phyloP scores from a whole-genome alignment of 148 eudicot genomes.

The Agrostemma githago region DNA sequence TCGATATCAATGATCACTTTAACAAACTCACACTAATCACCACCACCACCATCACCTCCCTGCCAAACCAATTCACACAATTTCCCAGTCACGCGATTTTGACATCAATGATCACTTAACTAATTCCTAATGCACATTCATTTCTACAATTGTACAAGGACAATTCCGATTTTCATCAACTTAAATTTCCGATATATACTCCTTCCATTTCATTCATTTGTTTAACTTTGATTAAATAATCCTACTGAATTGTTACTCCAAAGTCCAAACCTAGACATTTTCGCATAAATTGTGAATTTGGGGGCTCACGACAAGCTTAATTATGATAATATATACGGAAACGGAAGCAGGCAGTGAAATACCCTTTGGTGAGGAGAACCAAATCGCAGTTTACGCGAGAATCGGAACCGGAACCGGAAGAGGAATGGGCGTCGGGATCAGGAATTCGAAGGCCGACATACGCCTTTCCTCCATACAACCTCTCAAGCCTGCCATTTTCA shows the following conservation, averaged over 20 bases:
- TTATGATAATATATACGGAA: not conserved
- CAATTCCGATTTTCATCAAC: too few relatives aligned
- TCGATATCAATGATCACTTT: not conserved
- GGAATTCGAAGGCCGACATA: constrained; percentile 81
- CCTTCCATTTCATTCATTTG: too few relatives aligned
- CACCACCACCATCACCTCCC: constrained; percentile 48
- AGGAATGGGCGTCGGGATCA: constrained; percentile 42
- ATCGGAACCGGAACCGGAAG: constrained; percentile 19
- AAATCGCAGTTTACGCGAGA: constrained; percentile 62
- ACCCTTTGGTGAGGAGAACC: constrained; percentile 66
- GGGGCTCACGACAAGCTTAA: too few relatives aligned
- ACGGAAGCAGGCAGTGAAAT: not conserved
- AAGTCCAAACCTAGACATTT: too few relatives aligned
- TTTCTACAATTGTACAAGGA: too few relatives aligned
- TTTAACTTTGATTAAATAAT: too few relatives aligned
- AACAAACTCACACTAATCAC: constrained; percentile 44
- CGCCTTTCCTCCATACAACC: constrained; percentile 65
- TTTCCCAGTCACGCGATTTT: not conserved
- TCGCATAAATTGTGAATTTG: too few relatives aligned
- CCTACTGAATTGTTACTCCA: too few relatives aligned
- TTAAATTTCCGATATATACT: too few relatives aligned
- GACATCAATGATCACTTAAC: not conserved
- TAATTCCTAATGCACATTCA: too few relatives aligned
- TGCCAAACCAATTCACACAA: constrained; percentile 19
- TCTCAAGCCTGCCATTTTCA: constrained; percentile 46